Evolutionary conservation across 2,329 filamentous ascomycete genomes (phyloP).

Genomic region (Endoconidiophora polonica): DNA sequence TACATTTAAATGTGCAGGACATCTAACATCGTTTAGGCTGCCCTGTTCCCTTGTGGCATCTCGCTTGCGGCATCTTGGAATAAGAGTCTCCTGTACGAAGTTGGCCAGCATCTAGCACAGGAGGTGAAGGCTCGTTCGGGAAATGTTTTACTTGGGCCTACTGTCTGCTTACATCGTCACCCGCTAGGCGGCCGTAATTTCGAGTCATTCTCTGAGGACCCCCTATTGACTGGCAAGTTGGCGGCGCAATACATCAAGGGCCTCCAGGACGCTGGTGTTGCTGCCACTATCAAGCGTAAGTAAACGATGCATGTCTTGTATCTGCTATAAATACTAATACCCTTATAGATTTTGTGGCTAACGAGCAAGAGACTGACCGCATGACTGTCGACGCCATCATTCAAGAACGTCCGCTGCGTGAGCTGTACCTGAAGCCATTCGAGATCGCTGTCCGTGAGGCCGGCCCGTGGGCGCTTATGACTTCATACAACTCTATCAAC

Average conservation of each 20-base stretch:
- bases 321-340: conserved; percentile 4
- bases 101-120: conserved; percentile 53
- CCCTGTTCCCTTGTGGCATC: conserved; percentile 63
- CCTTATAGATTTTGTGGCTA: conserved; percentile 44
- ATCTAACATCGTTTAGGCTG: conserved; percentile 34
- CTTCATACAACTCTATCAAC: conserved; percentile 51
- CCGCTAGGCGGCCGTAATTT: conserved; percentile 75
- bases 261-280: conserved; percentile 55
- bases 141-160: conserved; percentile 58
- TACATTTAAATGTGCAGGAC: conserved; percentile 9
- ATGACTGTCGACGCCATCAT: conserved; percentile 48
- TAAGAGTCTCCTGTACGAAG: conserved; percentile 46
- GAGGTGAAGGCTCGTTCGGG: conserved; percentile 60
- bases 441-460: conserved; percentile 55
- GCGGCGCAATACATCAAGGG: conserved; percentile 57
- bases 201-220: conserved; percentile 75
- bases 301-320: background rate
- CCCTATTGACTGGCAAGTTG: conserved; percentile 56
- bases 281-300: conserved; percentile 62
- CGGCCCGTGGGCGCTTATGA: conserved; percentile 54
- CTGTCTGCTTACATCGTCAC: conserved; percentile 66
- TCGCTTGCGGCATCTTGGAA: conserved; percentile 72
- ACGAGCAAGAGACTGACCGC: conserved; percentile 55
- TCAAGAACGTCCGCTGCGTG: conserved; percentile 46
- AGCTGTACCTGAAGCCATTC: conserved; percentile 59